phyloP scores from a whole-genome alignment of 169 alveolate species.

The Theileria orientalis region DNA sequence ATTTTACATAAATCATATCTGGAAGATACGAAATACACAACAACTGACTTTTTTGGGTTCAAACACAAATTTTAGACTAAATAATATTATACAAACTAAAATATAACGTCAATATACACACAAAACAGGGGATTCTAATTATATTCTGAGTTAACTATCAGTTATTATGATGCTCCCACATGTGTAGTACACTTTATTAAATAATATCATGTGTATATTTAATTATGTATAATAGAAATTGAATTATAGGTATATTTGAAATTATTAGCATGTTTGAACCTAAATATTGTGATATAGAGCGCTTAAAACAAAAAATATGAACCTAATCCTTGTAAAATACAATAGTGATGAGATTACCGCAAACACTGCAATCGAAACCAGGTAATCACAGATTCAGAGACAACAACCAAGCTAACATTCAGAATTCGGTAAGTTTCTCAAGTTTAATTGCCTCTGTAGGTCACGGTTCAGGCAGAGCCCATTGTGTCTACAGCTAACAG shows the following conservation, averaged over 20 bases:
- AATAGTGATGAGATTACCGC: slow-evolving; percentile 7
- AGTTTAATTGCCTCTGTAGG: background rate
- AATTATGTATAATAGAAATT: background rate
- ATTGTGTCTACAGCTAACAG: slow-evolving; percentile 48
- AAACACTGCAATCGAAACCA: background rate
- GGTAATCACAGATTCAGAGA: background rate
- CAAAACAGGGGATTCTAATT: background rate
- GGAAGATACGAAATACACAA: slow-evolving; percentile 6
- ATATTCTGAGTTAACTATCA: background rate
- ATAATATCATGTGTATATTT: slow-evolving; percentile 1
- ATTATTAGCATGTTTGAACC: too few relatives aligned
- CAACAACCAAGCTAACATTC: background rate
- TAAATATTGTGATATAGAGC: too few relatives aligned
- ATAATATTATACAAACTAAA: slow-evolving; percentile 1
- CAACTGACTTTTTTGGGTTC: background rate
- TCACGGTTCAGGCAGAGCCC: slow-evolving; percentile 64
- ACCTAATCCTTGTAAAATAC: background rate
- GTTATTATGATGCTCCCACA: background rate
- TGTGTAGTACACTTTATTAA: background rate
- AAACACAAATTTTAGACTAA: background rate
- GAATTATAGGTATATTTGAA: too few relatives aligned
- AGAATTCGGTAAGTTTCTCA: slow-evolving; percentile 21
- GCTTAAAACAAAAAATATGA: background rate
- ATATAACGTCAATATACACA: background rate
- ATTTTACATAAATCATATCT: slow-evolving; percentile 6